Conservation (phyloP, 1,139 yeast species). For the Sugiyamaella sp. region DNA sequence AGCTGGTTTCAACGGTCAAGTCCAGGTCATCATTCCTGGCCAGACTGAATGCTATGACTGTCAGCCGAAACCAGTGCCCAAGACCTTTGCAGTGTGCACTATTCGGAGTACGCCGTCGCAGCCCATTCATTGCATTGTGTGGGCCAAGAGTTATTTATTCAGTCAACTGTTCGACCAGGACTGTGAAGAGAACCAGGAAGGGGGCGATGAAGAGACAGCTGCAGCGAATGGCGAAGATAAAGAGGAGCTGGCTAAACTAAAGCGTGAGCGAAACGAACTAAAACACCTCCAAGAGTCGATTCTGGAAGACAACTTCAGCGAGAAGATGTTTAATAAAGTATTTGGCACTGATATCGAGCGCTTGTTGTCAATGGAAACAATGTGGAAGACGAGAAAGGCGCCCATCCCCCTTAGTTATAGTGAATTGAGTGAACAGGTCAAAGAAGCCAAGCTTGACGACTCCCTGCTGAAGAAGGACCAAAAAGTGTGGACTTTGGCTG, state of each 20-base stretch:
- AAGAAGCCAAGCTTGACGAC: slow-evolving; percentile 22
- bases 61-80: slow-evolving; percentile 82
- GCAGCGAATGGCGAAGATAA: slow-evolving; percentile 50
- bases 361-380: slow-evolving; percentile 66
- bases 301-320: slow-evolving; percentile 42
- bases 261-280: slow-evolving; percentile 77
- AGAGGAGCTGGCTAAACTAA: slow-evolving; percentile 65
- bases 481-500: slow-evolving; percentile 60
- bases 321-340: slow-evolving; percentile 48
- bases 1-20: slow-evolving; percentile 91
- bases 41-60: slow-evolving; percentile 93
- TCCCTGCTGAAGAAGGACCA: slow-evolving; percentile 56
- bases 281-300: slow-evolving; percentile 59
- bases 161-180: slow-evolving; percentile 70
- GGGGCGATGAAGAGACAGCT: slow-evolving; percentile 39
- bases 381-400: slow-evolving; percentile 72
- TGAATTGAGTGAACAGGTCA: slow-evolving; percentile 26
- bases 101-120: slow-evolving; percentile 95
- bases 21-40: slow-evolving; percentile 85
- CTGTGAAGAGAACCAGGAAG: slow-evolving; percentile 37
- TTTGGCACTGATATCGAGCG: slow-evolving; percentile 76
- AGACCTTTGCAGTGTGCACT: slow-evolving; percentile 93
- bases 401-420: slow-evolving; percentile 63
- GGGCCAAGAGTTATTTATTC: slow-evolving; percentile 94
- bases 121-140: slow-evolving; percentile 94